Evolutionary conservation across 2,329 filamentous ascomycete genomes (phyloP).

Genomic region (Xylaria sp.): DNA sequence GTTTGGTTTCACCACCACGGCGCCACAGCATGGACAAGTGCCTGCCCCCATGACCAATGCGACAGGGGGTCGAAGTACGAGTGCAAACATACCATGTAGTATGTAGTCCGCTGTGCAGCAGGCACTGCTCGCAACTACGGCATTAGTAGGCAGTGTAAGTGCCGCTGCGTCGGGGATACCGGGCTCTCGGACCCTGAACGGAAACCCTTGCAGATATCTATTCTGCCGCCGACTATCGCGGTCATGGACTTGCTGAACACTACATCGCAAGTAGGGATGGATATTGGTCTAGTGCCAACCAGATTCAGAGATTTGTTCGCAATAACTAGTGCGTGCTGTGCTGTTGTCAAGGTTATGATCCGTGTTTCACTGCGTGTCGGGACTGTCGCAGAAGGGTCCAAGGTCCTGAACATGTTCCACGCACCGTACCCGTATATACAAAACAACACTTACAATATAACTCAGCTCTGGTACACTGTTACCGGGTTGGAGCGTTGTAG

Average conservation of each 20-base stretch:
- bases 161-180: neutral
- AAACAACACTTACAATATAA: too few relatives aligned
- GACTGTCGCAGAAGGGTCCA: conserved; percentile 29
- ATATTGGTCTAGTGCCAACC: neutral
- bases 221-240: neutral
- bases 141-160: neutral
- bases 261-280: neutral
- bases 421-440: neutral
- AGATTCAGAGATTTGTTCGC: neutral
- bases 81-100: neutral
- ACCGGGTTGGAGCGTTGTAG: conserved; percentile 1
- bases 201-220: neutral
- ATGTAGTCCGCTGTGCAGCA: neutral
- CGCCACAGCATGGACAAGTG: neutral
- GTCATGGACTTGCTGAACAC: neutral
- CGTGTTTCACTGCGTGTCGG: conserved; percentile 40
- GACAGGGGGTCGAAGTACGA: neutral
- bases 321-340: neutral
- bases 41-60: conserved; percentile 5
- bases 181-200: neutral
- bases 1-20: conserved; percentile 24
- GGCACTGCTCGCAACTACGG: too few relatives aligned
- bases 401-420: conserved; percentile 35
- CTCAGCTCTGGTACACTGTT: neutral
- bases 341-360: conserved; percentile 18